phyloP scores from a whole-genome alignment of 192 early-diverging fungal species.

The Gryganskiella cystojenkinii region DNA sequence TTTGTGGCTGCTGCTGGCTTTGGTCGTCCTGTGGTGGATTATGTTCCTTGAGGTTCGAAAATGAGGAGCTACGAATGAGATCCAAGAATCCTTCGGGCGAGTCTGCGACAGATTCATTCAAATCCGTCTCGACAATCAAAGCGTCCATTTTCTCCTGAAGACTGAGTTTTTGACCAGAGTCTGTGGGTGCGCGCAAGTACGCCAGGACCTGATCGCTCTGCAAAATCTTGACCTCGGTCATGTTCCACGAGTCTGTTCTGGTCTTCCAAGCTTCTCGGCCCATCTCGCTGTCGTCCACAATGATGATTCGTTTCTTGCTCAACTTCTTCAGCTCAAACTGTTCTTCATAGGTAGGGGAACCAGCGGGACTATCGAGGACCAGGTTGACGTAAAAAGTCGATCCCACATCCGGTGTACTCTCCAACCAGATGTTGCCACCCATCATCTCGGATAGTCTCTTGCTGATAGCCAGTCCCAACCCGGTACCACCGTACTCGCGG shows the following conservation, averaged over 20 bases:
- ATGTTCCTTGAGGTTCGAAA: not conserved
- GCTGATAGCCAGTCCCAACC: slow-evolving; percentile 76
- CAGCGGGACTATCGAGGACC: slow-evolving; percentile 50
- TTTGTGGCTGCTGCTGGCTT: not conserved
- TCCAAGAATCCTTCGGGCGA: slow-evolving; percentile 37
- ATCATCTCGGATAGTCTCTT: slow-evolving; percentile 69
- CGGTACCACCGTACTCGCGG: slow-evolving; percentile 68
- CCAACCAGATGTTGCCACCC: slow-evolving; percentile 73
- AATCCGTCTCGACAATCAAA: slow-evolving; percentile 37
- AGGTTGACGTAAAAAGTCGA: slow-evolving; percentile 65
- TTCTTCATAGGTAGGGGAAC: slow-evolving; percentile 32
- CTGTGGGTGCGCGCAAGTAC: slow-evolving; percentile 9
- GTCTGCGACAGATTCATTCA: slow-evolving; percentile 11
- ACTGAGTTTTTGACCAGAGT: not conserved
- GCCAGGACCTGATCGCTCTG: slow-evolving; percentile 23
- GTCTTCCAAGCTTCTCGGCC: slow-evolving; percentile 44
- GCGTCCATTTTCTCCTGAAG: slow-evolving; percentile 43
- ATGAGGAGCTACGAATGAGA: slow-evolving; percentile 4
- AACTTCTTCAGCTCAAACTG: slow-evolving; percentile 42
- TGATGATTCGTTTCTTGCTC: slow-evolving; percentile 30
- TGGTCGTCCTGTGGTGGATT: too few relatives aligned
- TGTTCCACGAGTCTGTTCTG: slow-evolving; percentile 30
- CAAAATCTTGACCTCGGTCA: slow-evolving; percentile 34
- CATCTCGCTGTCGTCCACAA: slow-evolving; percentile 32
- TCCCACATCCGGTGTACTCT: slow-evolving; percentile 61